Base-by-base conservation (phyloP, 2,329 filamentous ascomycete genomes). In the Pyrenophora seminiperda region DNA sequence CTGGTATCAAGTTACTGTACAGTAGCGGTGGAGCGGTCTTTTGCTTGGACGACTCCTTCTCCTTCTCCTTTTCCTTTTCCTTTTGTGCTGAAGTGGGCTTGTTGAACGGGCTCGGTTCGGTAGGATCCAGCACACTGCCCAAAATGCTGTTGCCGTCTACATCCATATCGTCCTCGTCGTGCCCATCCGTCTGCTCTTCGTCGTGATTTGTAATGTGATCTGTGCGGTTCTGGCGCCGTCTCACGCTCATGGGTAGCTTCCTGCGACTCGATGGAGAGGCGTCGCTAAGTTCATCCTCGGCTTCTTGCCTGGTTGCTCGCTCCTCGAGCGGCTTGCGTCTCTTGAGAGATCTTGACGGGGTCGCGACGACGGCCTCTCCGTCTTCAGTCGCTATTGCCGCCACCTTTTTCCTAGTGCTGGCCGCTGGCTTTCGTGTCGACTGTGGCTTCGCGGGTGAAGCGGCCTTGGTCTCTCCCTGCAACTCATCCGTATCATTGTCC, bases 21-120 rank as follows among this genome's bases (percentile, higher is more conserved):
- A 67, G 41, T 5, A 65, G 17, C 5, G 54, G 42, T 13, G 52
- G 33, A 4, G 50, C 44, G 14, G 45, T 19, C 29, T 56, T 27
- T 4, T 22, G 20, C 20, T 22, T 22, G 20, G 10, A 9, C 10
- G 10, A 7, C 3, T 27, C 22, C 7, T 27, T 57, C 17, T 53
- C 43, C 47, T 71, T 68, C n/a, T 27, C 24, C 10, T 27, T 27
- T 6, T 27, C 22, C 7, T 27, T 57, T 14, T 53, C 43, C 47
- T 71, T 68, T 38, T 63, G 62, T 3, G 58, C 53, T 3, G 63
- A 58, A 7, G 53, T 50, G 29, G 69, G 64, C 47, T 69, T 71
- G 20, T 71, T 70, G 56, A 72, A 69, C 5, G 70, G 71, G 49
- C 69, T 73, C 0, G 67, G 68, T 41, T 72, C 69, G 1, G 68